A percentile compares a stretch with the other conserved stretches of the same genome.
phyloP scores from a whole-genome alignment of 2,329 filamentous ascomycete genomes.

The Pseudopyrenochaeta lycopersici region DNA sequence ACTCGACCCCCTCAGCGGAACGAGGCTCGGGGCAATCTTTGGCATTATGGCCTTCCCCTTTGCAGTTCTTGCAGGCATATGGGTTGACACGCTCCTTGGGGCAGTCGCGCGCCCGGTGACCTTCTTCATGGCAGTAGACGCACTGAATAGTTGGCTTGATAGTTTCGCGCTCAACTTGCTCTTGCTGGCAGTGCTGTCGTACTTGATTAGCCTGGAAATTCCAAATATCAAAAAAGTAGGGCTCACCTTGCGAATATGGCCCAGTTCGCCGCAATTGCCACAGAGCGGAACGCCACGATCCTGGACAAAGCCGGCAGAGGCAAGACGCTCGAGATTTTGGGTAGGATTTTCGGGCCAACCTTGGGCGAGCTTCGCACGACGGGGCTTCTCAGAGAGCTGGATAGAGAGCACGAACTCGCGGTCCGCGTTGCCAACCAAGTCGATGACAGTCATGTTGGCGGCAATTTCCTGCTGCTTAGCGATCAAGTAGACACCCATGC shows the following conservation, averaged over 20 bases:
- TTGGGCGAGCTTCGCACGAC: slow-evolving; percentile 60
- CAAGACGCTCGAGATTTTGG: slow-evolving; percentile 71
- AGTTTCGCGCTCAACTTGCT: slow-evolving; percentile 59
- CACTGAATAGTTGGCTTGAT: slow-evolving; percentile 64
- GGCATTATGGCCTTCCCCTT: slow-evolving; percentile 53
- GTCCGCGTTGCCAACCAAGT: slow-evolving; percentile 65
- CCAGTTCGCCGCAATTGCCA: slow-evolving; percentile 69
- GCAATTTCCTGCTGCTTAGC: slow-evolving; percentile 57
- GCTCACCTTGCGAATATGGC: slow-evolving; percentile 63
- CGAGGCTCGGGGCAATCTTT: slow-evolving; percentile 55
- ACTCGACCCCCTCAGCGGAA: slow-evolving; percentile 68
- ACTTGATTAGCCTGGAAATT: slow-evolving; percentile 8
- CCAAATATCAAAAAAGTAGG: not conserved
- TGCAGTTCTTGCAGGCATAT: slow-evolving; percentile 75
- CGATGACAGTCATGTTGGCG: slow-evolving; percentile 59
- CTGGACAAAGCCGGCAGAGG: slow-evolving; percentile 71
- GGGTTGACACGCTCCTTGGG: slow-evolving; percentile 63
- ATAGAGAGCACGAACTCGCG: slow-evolving; percentile 72
- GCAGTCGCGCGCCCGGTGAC: slow-evolving; percentile 76
- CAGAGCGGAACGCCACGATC: slow-evolving; percentile 69
- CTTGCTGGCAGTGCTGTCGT: slow-evolving; percentile 64
- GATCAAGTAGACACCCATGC: slow-evolving; percentile 61
- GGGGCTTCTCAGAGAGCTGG: slow-evolving; percentile 67
- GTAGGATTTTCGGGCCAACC: slow-evolving; percentile 67
- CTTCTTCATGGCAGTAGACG: slow-evolving; percentile 69